These are phyloP conservation scores for Heritiera fomes DNA, from an alignment of 345 rosid species.

Conservation along the genomic window DNA sequence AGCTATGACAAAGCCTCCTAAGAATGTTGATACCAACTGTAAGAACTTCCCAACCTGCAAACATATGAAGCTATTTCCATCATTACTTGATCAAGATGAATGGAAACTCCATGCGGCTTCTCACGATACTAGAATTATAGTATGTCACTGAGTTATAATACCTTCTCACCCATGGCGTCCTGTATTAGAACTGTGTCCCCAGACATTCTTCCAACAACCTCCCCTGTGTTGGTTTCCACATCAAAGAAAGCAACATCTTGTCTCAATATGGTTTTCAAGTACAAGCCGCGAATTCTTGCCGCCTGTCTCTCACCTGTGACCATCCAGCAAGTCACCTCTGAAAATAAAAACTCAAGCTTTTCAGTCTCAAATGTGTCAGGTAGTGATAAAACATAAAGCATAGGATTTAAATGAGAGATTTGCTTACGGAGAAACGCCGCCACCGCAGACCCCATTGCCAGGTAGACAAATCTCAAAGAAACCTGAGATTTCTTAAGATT, in stretches of 20 bases:
- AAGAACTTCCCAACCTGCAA: conserved; percentile 80
- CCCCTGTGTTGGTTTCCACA: conserved; percentile 77
- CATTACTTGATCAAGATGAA: too few species aligned
- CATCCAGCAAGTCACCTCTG: conserved; percentile 91
- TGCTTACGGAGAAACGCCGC: conserved; percentile 79
- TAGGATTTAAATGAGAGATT: background rate
- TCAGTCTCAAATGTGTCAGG: conserved; percentile 1
- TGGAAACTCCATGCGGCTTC: background rate
- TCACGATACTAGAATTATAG: background rate
- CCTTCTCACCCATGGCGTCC: conserved; percentile 97
- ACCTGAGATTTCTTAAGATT: conserved; percentile 40
- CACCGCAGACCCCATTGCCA: conserved; percentile 60
- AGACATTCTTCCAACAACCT: conserved; percentile 92
- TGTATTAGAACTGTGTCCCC: conserved; percentile 91
- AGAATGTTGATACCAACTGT: conserved; percentile 68
- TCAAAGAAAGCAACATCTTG: conserved; percentile 85
- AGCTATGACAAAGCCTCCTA: conserved; percentile 74
- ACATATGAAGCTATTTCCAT: background rate
- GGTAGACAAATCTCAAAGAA: conserved; percentile 65
- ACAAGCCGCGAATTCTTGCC: conserved; percentile 61
- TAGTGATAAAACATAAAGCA: background rate
- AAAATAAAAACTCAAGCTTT: conserved; percentile 18
- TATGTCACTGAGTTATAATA: conserved; percentile 18
- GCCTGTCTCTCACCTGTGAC: conserved; percentile 88
- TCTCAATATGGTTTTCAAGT: conserved; percentile 70